A percentile compares a stretch with the other conserved stretches of the same genome.
These are phyloP conservation scores for Pichia heedii DNA, from an alignment of 805 yeast species.

Conservation along the genomic window DNA sequence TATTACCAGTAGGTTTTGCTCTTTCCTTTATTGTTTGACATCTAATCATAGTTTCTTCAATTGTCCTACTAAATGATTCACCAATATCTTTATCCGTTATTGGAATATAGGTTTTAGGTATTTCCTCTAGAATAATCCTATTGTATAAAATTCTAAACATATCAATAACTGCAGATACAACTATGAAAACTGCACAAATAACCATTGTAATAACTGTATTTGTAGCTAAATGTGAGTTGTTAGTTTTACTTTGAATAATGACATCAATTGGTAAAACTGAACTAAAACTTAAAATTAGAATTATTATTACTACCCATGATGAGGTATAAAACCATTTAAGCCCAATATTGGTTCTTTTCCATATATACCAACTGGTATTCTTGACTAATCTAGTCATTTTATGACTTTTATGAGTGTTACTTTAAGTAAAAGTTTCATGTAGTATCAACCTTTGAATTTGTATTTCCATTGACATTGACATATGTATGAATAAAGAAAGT, in stretches of 20 bases:
- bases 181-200: slow-evolving; percentile 53
- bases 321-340: slow-evolving; percentile 36
- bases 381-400: no score
- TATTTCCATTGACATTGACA: no score
- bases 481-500: no score
- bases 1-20: slow-evolving; percentile 35
- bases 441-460: no score
- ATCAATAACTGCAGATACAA: slow-evolving; percentile 42
- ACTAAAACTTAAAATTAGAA: slow-evolving; percentile 45
- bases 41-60: slow-evolving; percentile 32
- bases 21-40: slow-evolving; percentile 33
- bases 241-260: slow-evolving; percentile 45
- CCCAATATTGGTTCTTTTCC: no score
- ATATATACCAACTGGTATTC: no score
- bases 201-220: slow-evolving; percentile 75
- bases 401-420: no score
- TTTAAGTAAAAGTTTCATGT: no score
- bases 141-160: slow-evolving; percentile 51
- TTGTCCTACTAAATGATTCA: slow-evolving; percentile 30
- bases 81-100: slow-evolving; percentile 53
- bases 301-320: slow-evolving; percentile 32
- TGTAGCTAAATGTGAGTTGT: slow-evolving; percentile 50
- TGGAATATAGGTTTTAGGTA: slow-evolving; percentile 74
- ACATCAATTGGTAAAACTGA: slow-evolving; percentile 77
- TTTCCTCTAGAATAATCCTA: slow-evolving; percentile 55